These are phyloP conservation scores for Boeremia exigua DNA, from an alignment of 2,329 filamentous ascomycete genomes.

Conservation along the genomic window DNA sequence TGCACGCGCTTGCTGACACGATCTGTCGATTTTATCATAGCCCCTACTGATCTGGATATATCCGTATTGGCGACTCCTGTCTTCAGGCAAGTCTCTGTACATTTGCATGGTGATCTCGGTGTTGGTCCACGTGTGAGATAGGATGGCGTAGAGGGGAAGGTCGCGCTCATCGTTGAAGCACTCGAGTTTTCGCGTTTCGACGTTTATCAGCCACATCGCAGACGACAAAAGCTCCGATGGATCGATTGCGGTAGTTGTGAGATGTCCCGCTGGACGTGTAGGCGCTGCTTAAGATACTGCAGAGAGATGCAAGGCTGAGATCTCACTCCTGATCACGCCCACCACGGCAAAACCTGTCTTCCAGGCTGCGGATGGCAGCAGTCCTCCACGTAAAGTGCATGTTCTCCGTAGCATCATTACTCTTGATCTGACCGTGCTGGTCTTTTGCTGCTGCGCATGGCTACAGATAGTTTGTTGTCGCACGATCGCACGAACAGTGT, in stretches of 20 bases:
- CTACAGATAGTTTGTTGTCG: neutral
- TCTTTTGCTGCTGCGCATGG: neutral
- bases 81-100: neutral
- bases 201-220: slow-evolving; percentile 17
- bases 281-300: too few species aligned
- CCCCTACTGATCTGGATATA: neutral
- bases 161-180: slow-evolving; percentile 15
- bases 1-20: slow-evolving; percentile 14
- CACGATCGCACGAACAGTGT: neutral
- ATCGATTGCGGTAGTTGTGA: too few species aligned
- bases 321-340: too few species aligned
- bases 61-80: too few species aligned
- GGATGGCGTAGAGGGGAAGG: slow-evolving; percentile 26
- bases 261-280: too few species aligned
- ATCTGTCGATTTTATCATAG: slow-evolving; percentile 10
- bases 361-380: too few species aligned
- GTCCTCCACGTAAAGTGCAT: too few species aligned
- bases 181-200: slow-evolving; percentile 7
- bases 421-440: neutral
- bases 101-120: slow-evolving; percentile 23
- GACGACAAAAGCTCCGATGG: too few species aligned
- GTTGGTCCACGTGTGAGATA: slow-evolving; percentile 24
- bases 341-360: too few species aligned
- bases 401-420: too few species aligned
- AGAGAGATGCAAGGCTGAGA: too few species aligned